phyloP scores from a whole-genome alignment of 345 rosid species.

The Pugionium cornutum region DNA sequence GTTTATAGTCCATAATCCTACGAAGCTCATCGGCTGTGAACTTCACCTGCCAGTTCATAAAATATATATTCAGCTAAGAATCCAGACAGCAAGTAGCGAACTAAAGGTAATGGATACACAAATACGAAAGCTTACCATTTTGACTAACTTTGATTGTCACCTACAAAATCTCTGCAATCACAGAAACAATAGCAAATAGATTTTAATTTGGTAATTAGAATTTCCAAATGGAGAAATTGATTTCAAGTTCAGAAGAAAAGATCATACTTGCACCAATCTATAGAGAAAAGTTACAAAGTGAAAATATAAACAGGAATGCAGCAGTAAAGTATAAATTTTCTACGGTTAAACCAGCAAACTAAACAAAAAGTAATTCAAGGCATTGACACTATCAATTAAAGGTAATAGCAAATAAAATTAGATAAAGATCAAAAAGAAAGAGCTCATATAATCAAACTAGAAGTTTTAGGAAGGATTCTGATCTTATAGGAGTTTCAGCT shows the following conservation, averaged over 20 bases:
- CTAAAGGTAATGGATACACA: background rate
- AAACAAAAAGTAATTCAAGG: background rate
- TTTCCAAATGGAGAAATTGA: too few species aligned
- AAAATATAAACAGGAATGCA: too few species aligned
- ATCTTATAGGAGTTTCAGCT: background rate
- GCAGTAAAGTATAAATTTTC: background rate
- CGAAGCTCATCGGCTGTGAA: conserved; percentile 50
- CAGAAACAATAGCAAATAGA: background rate
- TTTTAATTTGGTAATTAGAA: too few species aligned
- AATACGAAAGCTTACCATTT: conserved; percentile 25
- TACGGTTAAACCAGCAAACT: background rate
- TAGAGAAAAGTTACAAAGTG: background rate
- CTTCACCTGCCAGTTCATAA: conserved; percentile 39
- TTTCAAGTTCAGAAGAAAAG: background rate
- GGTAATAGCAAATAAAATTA: too few species aligned
- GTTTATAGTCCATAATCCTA: conserved; percentile 46
- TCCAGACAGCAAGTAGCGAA: background rate
- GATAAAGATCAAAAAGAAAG: too few species aligned
- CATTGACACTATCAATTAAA: too few species aligned
- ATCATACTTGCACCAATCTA: background rate
- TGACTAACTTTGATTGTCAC: conserved; percentile 22
- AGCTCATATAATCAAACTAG: too few species aligned
- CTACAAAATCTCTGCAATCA: conserved; percentile 33
- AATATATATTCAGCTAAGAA: background rate
- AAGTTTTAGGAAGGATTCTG: background rate